Evolutionary conservation across 805 yeast species (phyloP), one percentile per base, ranked within the genome.

Genomic region (Teunomyces kruisii): DNA sequence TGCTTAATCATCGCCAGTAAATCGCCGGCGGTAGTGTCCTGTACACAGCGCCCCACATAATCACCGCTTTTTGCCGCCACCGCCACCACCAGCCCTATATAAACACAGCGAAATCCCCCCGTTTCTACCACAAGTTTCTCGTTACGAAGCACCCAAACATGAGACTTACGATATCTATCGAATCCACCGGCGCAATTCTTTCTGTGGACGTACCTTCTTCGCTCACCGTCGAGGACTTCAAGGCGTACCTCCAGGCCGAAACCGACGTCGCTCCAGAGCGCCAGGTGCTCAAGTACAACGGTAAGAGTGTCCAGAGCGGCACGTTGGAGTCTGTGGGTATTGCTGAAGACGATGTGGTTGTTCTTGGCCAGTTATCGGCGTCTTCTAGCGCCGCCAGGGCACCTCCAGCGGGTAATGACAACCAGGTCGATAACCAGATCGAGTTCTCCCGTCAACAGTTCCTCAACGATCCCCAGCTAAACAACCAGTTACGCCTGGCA

Each of bases 231-330:
- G 70, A 62, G 10, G 96, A 90, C 59, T 75, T 91, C 52, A 74
- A 79, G 47, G 95, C 92, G 0, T 81, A 84, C 51, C 58, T 90
- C 8, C 84, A 83, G 48, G 80, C 84, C 1, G 96, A 88, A 56
- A 76, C 89, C 7, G 75, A 70, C 10, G 74, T 84, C 41, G 66
- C 70, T 9, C 65, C 75, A 3, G 54, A 59, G 0, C 54, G 65
- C 12, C 86, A 84, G 56, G 61, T 69, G n/a, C 54, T 88, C 39
- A 58, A 69, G 16, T 70, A 69, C 53, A 75, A 83, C 49, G 76
- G 77, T 47, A 65, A 66, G 19, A 55, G 64, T 4, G 53, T 87
- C 29, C 45, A 52, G 2, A 40, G 58, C 3, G 61, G 59, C 38
- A 65, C 79, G 1, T 64, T 90, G 39, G 59, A 62, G 9, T 73